phyloP scores from a whole-genome alignment of 2,329 filamentous ascomycete genomes.

The Aspergillus bombycis region DNA sequence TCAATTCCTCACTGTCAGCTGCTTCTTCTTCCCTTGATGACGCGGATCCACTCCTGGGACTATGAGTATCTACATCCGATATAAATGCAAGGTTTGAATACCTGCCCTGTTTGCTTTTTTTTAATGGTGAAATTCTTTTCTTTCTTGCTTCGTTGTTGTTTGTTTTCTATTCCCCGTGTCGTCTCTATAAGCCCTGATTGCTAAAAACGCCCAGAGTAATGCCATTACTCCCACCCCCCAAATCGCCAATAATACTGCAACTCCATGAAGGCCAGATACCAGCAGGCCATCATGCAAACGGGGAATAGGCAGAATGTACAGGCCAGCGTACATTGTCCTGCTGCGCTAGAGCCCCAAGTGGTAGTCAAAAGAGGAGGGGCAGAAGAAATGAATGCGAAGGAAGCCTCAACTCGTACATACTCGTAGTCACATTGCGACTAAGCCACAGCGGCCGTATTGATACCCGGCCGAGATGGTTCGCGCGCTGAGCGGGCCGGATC shows the following conservation, averaged over 20 bases:
- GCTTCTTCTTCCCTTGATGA: slow-evolving; percentile 7
- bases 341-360: slow-evolving; percentile 5
- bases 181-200: slow-evolving; percentile 1
- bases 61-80: slow-evolving; percentile 15
- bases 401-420: neutral
- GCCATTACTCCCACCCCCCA: neutral
- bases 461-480: slow-evolving; percentile 30
- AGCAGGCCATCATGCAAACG: slow-evolving; percentile 30
- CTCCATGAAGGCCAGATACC: slow-evolving; percentile 26
- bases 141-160: neutral
- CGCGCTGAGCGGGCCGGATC: slow-evolving; percentile 36
- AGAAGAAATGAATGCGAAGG: slow-evolving; percentile 4
- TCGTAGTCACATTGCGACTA: slow-evolving; percentile 18
- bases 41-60: slow-evolving; percentile 13
- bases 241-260: slow-evolving; percentile 18
- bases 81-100: slow-evolving; percentile 19
- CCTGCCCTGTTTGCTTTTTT: slow-evolving; percentile 1
- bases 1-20: neutral
- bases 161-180: slow-evolving; percentile 2
- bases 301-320: slow-evolving; percentile 15
- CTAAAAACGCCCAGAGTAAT: slow-evolving; percentile 10
- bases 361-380: slow-evolving; percentile 7
- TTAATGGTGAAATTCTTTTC: slow-evolving; percentile 1
- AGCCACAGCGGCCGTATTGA: slow-evolving; percentile 34
- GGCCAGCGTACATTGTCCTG: slow-evolving; percentile 12